Evolutionary conservation across 2,329 filamentous ascomycete species (phyloP), one percentile per base, ranked within the genome.

Genomic region (Tolypocladium inflatum): DNA sequence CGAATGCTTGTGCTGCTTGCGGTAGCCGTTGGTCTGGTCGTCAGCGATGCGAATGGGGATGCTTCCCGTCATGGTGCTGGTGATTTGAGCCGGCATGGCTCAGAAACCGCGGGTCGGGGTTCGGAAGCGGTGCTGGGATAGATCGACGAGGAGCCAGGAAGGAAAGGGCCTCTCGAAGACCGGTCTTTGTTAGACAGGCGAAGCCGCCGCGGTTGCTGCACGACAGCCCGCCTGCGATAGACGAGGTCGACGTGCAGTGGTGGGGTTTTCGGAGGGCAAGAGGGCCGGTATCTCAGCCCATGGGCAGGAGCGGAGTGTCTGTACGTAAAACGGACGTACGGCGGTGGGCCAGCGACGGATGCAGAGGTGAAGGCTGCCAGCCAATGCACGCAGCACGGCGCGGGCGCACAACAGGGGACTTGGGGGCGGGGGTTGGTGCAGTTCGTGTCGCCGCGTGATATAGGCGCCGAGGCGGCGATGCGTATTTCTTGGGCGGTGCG

Each of bases 1-100:
- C 48, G 82, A 83, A 69, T 85, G 82, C 64, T 85, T 85, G 71
- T 85, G 82, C 61, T 79, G 76, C 65, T 71, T 75, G 64, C 69
- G 70, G 58, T 70, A 66, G 57, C 65, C 68, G 59, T 67, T 69
- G 60, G 65, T 62, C 62, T 73, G 70, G 59, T 74, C 71, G 65
- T 66, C 67, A 58, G 66, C 64, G 62, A 74, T 66, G 65, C 68
- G 71, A 53, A 74, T 73, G 57, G 73, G 73, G 60, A 73, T 70
- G 65, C 66, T 71, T 63, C 68, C 66, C 62, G 71, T 66, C 64
- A 73, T 71, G 58, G 72, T 66, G 61, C 69, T 68, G 65, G 71
- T 72, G 60, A 74, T 59, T 69, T 74, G 73, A 61, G 73, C 72
- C 58, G 73, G 71, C 73, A 75, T 75, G 63, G 63, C 63, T 66